phyloP scores from a whole-genome alignment of 352 stramenopile genomes.

The Phytopythium ostracodes region DNA sequence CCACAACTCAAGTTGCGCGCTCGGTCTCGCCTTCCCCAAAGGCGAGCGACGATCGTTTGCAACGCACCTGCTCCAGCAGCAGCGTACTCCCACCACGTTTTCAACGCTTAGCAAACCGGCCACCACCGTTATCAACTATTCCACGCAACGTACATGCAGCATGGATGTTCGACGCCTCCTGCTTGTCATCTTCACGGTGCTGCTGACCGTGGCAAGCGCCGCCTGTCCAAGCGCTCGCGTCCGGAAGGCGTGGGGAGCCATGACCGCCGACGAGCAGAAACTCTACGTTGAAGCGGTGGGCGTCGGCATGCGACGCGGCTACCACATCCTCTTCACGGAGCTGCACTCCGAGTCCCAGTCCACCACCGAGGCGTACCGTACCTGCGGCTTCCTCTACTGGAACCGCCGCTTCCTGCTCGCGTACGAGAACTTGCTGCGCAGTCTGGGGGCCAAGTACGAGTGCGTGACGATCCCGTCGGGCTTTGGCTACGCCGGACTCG shows the following conservation, averaged over 20 bases:
- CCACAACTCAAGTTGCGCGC: no score
- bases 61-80: no score
- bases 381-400: no score
- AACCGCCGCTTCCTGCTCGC: no score
- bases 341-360: constrained; percentile 24
- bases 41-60: no score
- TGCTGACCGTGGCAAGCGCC: background rate
- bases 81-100: no score
- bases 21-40: no score
- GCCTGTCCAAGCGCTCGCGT: constrained; percentile 5
- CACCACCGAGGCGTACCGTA: no score
- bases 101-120: background rate
- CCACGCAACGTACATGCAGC: background rate
- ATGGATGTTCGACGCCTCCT: background rate
- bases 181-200: background rate
- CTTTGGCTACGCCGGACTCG: constrained; percentile 31
- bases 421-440: no score
- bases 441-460: no score
- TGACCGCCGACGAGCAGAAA: constrained; percentile 23
- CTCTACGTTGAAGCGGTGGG: constrained; percentile 31
- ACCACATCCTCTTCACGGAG: constrained; percentile 37
- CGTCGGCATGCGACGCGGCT: constrained; percentile 22
- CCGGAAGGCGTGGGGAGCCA: constrained; percentile 25
- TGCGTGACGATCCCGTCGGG: constrained; percentile 36
- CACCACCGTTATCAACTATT: background rate